phyloP scores from a whole-genome alignment of 345 rosid genomes.

The Aegle marmelos region DNA sequence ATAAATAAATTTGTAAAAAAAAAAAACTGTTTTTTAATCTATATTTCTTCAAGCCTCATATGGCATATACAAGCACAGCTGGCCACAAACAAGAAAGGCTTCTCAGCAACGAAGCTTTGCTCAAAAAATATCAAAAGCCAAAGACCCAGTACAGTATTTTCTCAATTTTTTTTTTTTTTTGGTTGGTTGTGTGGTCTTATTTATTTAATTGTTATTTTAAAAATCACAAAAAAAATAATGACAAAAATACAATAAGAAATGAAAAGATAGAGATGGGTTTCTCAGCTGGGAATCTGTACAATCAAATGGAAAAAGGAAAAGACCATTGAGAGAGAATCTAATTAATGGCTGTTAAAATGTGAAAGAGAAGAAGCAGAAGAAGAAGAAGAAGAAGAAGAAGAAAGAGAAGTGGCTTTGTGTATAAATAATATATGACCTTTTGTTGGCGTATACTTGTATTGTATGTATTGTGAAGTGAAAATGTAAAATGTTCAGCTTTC shows the following conservation, averaged over 20 bases:
- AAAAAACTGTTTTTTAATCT: background rate
- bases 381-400: slow-evolving; percentile 18
- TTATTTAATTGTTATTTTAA: slow-evolving; percentile 14
- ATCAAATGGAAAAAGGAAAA: slow-evolving; percentile 55
- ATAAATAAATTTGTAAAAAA: slow-evolving; percentile 10
- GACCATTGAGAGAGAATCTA: slow-evolving; percentile 54
- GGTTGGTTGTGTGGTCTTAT: background rate
- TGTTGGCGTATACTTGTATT: slow-evolving; percentile 17
- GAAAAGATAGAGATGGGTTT: slow-evolving; percentile 31
- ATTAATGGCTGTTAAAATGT: slow-evolving; percentile 54
- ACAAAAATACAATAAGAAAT: slow-evolving; percentile 22
- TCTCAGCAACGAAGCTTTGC: slow-evolving; percentile 41
- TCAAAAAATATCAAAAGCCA: slow-evolving; percentile 33
- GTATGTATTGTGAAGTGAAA: slow-evolving; percentile 32
- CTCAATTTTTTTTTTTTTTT: background rate
- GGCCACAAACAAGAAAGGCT: slow-evolving; percentile 20
- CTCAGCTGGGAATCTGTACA: slow-evolving; percentile 51
- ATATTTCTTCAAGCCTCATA: slow-evolving; percentile 30
- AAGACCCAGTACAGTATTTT: slow-evolving; percentile 34
- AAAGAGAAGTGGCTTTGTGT: slow-evolving; percentile 5
- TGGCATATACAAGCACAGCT: slow-evolving; percentile 26
- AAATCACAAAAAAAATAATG: slow-evolving; percentile 14
- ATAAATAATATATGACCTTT: slow-evolving; percentile 17
- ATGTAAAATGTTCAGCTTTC: slow-evolving; percentile 34
- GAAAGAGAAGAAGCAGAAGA: slow-evolving; percentile 30